A percentile compares a stretch with the other conserved stretches of the same genome.
Evolutionary conservation across 306 rosid genomes (phyloP).

Genomic region (Fragaria vesca): DNA sequence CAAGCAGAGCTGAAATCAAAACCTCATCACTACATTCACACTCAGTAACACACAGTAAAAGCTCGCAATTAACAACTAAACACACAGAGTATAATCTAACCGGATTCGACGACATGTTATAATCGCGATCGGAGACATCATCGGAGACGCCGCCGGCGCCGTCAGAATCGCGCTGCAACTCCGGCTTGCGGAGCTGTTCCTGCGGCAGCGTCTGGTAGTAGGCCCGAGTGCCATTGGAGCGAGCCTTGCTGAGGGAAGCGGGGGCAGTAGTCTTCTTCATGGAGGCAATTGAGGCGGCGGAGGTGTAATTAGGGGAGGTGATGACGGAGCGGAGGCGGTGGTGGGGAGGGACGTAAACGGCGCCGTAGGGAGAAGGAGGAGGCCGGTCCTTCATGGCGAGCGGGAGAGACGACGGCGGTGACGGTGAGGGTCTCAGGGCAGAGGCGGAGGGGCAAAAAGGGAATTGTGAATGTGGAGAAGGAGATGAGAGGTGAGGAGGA

Average conservation of each 20-base stretch:
- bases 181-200: conserved; percentile 42
- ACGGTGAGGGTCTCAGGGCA: conserved; percentile 44
- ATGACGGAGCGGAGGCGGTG: conserved; percentile 72
- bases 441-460: conserved; percentile 29
- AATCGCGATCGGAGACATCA: conserved; percentile 44
- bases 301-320: conserved; percentile 30
- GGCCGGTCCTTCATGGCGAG: conserved; percentile 78
- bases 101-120: conserved; percentile 33
- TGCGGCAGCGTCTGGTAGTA: conserved; percentile 32
- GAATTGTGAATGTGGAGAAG: background rate
- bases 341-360: conserved; percentile 86
- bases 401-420: conserved; percentile 9
- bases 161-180: conserved; percentile 44
- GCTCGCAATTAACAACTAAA: background rate
- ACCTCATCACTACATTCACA: conserved; percentile 7
- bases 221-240: conserved; percentile 14
- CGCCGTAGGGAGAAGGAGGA: conserved; percentile 57
- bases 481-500: background rate
- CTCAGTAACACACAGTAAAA: background rate
- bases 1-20: conserved; percentile 6
- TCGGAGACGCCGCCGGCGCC: conserved; percentile 5
- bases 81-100: conserved; percentile 32
- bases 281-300: conserved; percentile 39
- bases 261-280: conserved; percentile 23
- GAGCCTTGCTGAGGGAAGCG: conserved; percentile 28